Evolutionary conservation across 176 grass and related monocot species (phyloP).

Genomic region (Lolium rigidum): DNA sequence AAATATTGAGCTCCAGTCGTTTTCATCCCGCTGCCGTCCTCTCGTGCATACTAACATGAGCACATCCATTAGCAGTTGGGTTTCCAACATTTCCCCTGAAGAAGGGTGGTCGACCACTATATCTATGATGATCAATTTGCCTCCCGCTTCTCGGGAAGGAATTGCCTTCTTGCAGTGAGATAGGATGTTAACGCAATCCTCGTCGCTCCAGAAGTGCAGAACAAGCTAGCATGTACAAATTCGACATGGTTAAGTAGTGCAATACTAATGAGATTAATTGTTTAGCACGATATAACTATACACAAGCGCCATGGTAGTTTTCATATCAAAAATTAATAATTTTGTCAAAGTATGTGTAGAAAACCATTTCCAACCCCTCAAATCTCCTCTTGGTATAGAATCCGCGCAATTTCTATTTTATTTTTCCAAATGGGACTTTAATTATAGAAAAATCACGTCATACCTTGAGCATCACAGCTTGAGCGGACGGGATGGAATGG

Average conservation of each 20-base stretch:
- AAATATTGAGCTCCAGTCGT: slow-evolving; percentile 32
- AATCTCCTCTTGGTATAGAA: background rate
- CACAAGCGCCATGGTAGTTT: background rate
- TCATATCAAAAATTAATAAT: background rate
- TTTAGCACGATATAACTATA: background rate
- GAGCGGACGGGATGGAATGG: background rate
- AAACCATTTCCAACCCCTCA: background rate
- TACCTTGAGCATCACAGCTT: slow-evolving; percentile 7
- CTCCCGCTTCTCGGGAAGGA: background rate
- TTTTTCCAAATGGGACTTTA: background rate
- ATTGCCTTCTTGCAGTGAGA: slow-evolving; percentile 8
- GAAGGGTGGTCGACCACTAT: slow-evolving; percentile 16
- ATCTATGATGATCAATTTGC: slow-evolving; percentile 11
- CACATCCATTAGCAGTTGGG: slow-evolving; percentile 36
- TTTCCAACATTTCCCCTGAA: background rate
- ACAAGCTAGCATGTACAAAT: slow-evolving; percentile 7
- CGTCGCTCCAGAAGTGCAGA: slow-evolving; percentile 6
- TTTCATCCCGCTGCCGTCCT: slow-evolving; percentile 44
- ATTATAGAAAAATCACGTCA: background rate
- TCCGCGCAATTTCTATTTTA: background rate
- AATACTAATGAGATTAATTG: background rate
- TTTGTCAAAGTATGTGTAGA: background rate
- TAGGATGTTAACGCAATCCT: background rate
- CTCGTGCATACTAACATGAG: slow-evolving; percentile 24
- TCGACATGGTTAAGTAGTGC: background rate